Conservation (phyloP, 106 monocot species). For the Alisma plantagoaquatica region DNA sequence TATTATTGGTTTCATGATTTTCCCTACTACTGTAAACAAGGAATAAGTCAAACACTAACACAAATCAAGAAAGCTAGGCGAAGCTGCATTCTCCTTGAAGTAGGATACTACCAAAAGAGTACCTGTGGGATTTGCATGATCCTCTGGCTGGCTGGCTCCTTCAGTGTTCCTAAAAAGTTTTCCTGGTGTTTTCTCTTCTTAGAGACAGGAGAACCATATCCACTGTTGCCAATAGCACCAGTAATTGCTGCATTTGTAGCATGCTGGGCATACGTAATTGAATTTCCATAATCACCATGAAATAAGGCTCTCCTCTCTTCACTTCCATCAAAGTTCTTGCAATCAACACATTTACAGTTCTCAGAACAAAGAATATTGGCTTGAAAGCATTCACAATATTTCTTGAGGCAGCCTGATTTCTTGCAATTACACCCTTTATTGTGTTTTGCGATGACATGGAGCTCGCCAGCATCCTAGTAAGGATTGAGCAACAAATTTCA, state of each 20-base stretch:
- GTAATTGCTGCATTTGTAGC: slow-evolving; percentile 67
- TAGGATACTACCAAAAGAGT: no score
- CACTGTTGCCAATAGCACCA: slow-evolving; percentile 60
- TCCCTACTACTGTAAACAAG: no score
- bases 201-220: slow-evolving; percentile 44
- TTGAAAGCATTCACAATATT: slow-evolving; percentile 93
- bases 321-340: slow-evolving; percentile 81
- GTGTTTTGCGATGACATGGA: slow-evolving; percentile 62
- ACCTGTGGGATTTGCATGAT: slow-evolving; percentile 46
- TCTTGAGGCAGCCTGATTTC: slow-evolving; percentile 88
- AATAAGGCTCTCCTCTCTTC: slow-evolving; percentile 52
- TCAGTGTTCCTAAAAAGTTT: slow-evolving; percentile 25
- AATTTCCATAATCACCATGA: slow-evolving; percentile 50
- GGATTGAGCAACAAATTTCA: no score
- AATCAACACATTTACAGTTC: slow-evolving; percentile 82
- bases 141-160: slow-evolving; percentile 39
- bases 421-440: slow-evolving; percentile 88
- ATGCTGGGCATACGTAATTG: slow-evolving; percentile 54
- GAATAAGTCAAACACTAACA: no score
- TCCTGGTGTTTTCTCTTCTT: slow-evolving; percentile 74
- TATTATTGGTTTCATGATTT: no score
- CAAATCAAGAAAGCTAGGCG: no score
- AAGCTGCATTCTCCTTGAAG: no score
- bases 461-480: slow-evolving; percentile 69
- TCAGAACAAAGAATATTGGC: slow-evolving; percentile 86